Evolutionary conservation across 2,329 filamentous ascomycete species (phyloP), one percentile per base, ranked within the genome.

Genomic region (Leptographium radiaticola): DNA sequence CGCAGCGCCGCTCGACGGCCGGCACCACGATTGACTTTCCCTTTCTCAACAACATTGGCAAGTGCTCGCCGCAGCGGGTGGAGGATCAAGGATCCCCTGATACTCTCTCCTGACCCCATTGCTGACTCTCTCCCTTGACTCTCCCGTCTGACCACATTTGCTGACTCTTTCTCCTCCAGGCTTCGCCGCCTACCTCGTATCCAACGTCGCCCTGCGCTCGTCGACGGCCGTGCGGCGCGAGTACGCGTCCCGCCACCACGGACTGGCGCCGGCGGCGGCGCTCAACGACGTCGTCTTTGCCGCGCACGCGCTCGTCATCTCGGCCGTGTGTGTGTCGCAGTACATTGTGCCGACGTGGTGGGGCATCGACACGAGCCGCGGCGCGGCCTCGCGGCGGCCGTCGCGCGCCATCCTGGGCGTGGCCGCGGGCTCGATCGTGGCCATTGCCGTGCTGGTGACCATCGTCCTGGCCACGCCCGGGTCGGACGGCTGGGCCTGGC

Each of bases 251-350:
- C 83, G 93, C 56, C 81, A 97, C 67, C 68, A 77, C 47, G 81
- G 84, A 6, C 82, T 87, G 9, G 79, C 85, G 45, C 89, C 91
- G 4, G 93, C 90, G 1, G 90, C 95, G 34, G 81, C 86, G 53
- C 80, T 88, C 69, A 97, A 97, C 70, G 93, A 98, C 70, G 77
- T 97, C 56, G 80, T 83, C 15, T 97, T 97, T 66, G 89, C 90
- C 16, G 72, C 81, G 4, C 90, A 97, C 70, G 91, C 86, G 38
- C 73, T 89, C 16, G 58, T 89, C 11, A 70, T 95, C 58, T 88
- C 83, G 61, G 62, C 79, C 45, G 66, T 96, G 53, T 80, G 82
- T n/a, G 83, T 86, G 57, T 86, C 81, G 49, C 91, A 96, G 67
- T 81, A 81, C 61, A 86, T 94, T 62, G 80, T 77, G 61, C 78